Conservation (phyloP, 75 land plant species). For the Chamaecyparis obtusa region DNA sequence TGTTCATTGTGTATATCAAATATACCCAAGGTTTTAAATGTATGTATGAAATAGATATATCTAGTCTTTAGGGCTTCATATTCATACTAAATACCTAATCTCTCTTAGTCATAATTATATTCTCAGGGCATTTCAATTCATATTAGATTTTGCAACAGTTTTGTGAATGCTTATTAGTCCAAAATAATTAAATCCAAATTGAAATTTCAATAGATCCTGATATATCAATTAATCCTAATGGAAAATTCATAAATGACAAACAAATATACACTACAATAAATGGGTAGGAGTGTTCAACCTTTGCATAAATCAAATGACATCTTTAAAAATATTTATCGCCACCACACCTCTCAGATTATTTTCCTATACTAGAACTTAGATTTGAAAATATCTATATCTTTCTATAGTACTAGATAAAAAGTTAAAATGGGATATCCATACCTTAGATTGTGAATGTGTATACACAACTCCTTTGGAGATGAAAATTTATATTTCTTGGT, state of each 20-base stretch:
- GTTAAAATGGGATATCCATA: conserved; percentile 39
- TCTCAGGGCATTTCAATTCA: not conserved
- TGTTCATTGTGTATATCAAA: not conserved
- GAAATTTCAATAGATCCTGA: not conserved
- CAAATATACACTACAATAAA: not conserved
- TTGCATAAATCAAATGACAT: not conserved
- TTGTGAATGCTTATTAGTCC: not conserved
- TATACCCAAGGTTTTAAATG: not conserved
- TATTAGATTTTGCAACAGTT: too few species aligned
- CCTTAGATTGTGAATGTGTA: conserved; percentile 75
- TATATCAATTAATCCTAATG: not conserved
- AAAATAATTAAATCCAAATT: not conserved
- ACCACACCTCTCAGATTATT: not conserved
- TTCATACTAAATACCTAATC: not conserved
- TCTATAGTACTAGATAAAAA: not conserved
- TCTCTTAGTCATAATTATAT: not conserved
- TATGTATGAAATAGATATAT: not conserved
- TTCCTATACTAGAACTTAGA: not conserved
- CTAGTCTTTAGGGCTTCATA: not conserved
- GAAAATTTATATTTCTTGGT: conserved; percentile 33
- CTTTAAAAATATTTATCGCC: not conserved
- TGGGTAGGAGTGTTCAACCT: not conserved
- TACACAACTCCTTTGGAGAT: conserved; percentile 48
- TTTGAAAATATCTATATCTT: not conserved
- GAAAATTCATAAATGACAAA: not conserved